Evolutionary conservation across 1,284 basidiomycete genomes (phyloP), one percentile per base, ranked within the genome.

Genomic region (Athelia psychrophila): DNA sequence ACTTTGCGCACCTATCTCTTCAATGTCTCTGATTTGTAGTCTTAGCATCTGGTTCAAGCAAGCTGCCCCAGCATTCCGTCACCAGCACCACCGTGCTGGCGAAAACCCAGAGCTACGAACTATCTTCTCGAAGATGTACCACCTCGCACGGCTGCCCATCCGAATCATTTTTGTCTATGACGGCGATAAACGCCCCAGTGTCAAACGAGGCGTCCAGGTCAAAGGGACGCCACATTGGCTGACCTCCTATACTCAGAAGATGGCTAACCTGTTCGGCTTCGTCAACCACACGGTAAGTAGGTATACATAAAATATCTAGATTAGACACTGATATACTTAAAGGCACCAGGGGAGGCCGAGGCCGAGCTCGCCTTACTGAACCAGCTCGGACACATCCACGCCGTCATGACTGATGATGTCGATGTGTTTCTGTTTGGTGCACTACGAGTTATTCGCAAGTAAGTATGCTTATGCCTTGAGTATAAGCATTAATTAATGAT

Each of bases 151-250:
- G 42, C 69, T 82, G 5, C 84, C 86, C 0, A 64, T 87, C 36
- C 63, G 83, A 18, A 78, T 80, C 1, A 64, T 90, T 0, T 88
- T 91, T 63, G 80, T 91, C 2, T 88, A 88, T 59, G 88, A 91
- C 64, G 88, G 88, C 0, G 72, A 78, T 0, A 59, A 76, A 20
- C 71, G 84, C 27, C 88, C 87, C 0, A 64, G 66, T 16, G 60
- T 75, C 44, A 91, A 90, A 72, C 68, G 86, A 30, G 71, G 70
- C 12, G 79, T 76, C 54, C 75, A 69, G 56, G 60, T 68, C 40
- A 77, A 71, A 57, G 66, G 66, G 44, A 78, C 63, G 47, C 73
- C 73, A 3, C 79, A 82, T 60, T 54, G 55, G 2, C 61, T 77
- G 19, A 75, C 73, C 24, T 51, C 50, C 35, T 65, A 68, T 23